These are phyloP conservation scores for Rhizopogon sp. DNA, from an alignment of 768 basidiomycete species.

Conservation along the genomic window DNA sequence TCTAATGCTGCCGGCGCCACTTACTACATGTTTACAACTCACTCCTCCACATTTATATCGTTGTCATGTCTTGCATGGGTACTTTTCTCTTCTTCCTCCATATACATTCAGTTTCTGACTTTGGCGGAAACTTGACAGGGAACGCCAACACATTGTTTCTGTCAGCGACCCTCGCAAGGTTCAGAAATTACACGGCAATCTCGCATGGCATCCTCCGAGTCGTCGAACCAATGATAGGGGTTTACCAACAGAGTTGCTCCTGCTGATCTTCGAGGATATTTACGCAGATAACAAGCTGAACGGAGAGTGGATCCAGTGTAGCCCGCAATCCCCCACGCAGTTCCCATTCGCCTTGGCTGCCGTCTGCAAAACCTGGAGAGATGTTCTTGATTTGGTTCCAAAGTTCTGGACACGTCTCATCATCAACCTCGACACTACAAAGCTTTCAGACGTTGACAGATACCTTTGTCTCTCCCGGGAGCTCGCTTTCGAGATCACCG, in stretches of 20 bases:
- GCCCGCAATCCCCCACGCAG: not conserved
- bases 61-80: not conserved
- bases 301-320: not conserved
- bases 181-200: not conserved
- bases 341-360: slow-evolving; percentile 6
- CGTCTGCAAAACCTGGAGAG: slow-evolving; percentile 4
- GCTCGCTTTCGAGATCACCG: slow-evolving; percentile 2
- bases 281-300: not conserved
- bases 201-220: not conserved
- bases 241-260: not conserved
- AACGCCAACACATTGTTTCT: not conserved
- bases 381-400: slow-evolving; percentile 1
- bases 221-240: not conserved
- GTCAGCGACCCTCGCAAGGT: not conserved
- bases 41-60: no score
- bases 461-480: slow-evolving; percentile 4
- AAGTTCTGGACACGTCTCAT: slow-evolving; percentile 7
- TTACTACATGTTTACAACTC: no score
- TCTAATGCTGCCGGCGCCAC: no score
- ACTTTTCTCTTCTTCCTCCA: not conserved
- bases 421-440: slow-evolving; percentile 4
- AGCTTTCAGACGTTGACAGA: not conserved
- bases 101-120: not conserved
- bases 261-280: not conserved
- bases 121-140: not conserved